These are phyloP conservation scores for Verruconis gallopava DNA, from an alignment of 2,329 filamentous ascomycete genomes.

Conservation along the genomic window DNA sequence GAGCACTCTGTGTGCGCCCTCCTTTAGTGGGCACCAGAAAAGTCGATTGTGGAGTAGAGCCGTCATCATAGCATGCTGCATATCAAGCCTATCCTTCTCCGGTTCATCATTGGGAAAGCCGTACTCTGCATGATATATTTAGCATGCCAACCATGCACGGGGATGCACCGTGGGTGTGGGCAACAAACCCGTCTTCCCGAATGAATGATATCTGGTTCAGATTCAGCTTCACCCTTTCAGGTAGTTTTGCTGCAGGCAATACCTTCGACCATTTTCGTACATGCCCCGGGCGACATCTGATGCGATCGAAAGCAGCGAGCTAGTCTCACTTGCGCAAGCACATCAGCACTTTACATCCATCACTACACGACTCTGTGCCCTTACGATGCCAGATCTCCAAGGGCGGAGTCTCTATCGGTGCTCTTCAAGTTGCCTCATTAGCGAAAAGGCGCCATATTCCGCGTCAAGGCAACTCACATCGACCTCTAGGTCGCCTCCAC, in stretches of 20 bases:
- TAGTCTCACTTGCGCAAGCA: conserved; percentile 1
- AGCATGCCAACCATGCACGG: too few species aligned
- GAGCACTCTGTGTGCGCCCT: conserved; percentile 9
- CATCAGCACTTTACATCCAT: too few species aligned
- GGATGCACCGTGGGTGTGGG: too few species aligned
- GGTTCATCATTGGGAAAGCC: conserved; percentile 30
- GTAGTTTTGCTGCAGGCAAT: too few species aligned
- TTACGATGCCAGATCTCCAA: neutral
- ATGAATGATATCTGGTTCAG: too few species aligned
- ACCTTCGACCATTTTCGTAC: conserved; percentile 18
- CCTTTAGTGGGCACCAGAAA: conserved; percentile 12
- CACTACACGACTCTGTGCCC: neutral
- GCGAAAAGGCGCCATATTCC: neutral
- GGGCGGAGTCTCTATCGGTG: conserved; percentile 7
- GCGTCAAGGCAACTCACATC: conserved; percentile 1
- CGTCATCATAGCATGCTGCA: conserved; percentile 20
- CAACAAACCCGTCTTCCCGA: too few species aligned
- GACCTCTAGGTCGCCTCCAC: neutral
- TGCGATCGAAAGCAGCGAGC: conserved; percentile 6
- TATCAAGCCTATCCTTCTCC: conserved; percentile 30
- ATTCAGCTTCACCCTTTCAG: too few species aligned
- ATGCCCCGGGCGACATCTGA: conserved; percentile 4
- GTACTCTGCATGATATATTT: too few species aligned
- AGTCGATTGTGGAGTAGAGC: conserved; percentile 21
- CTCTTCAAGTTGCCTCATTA: neutral